Evolutionary conservation across 768 basidiomycete species (phyloP).

Genomic region (Thelephora aurantiotincta): DNA sequence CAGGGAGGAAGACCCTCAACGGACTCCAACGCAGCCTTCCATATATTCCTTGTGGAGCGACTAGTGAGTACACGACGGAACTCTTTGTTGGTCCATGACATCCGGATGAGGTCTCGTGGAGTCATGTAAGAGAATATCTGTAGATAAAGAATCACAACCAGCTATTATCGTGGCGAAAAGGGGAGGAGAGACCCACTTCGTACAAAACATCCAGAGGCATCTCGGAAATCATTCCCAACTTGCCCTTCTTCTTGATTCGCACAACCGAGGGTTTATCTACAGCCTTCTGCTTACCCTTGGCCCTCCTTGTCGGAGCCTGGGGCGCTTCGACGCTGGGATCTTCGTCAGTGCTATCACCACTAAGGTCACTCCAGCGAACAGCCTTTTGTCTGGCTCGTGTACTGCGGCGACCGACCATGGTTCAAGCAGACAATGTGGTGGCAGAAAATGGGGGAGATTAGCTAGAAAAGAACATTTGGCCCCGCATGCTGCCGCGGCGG

Average conservation of each 20-base stretch:
- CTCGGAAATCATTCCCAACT: constrained; percentile 4
- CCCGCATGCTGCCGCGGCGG: no score
- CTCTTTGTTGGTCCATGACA: constrained; percentile 6
- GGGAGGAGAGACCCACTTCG: not conserved
- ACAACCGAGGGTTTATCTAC: constrained; percentile 98
- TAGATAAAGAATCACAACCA: not conserved
- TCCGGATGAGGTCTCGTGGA: constrained; percentile 8
- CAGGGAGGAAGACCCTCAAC: constrained; percentile 8
- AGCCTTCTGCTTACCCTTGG: constrained; percentile 95
- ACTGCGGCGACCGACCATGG: no score
- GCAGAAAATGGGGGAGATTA: no score
- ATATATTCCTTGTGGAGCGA: constrained; percentile 2
- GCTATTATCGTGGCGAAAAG: not conserved
- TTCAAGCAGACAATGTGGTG: no score
- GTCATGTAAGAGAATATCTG: constrained; percentile 7
- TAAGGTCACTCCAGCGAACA: no score
- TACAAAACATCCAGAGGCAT: constrained; percentile 1
- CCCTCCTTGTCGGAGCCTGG: constrained; percentile 27
- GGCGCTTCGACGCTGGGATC: no score
- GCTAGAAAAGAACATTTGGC: no score
- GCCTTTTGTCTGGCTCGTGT: no score
- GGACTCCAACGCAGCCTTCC: constrained; percentile 5
- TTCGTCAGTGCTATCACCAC: no score
- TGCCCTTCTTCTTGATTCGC: constrained; percentile 52
- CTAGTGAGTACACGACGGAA: constrained; percentile 9